Conservation (phyloP, 139 green algal species). For the Tetratostichococcus sp. region DNA sequence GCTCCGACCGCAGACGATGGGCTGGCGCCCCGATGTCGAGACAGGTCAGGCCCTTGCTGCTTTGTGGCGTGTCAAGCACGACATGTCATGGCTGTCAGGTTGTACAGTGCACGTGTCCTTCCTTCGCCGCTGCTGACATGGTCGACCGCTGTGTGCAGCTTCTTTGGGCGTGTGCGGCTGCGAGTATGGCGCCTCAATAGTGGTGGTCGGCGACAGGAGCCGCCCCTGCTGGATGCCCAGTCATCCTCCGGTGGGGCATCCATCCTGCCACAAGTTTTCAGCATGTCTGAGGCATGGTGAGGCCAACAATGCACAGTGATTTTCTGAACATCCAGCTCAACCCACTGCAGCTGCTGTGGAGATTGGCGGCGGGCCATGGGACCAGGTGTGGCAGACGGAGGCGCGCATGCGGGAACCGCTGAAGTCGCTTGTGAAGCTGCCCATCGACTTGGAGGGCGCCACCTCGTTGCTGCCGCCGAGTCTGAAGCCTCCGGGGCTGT, state of each 20-base stretch:
- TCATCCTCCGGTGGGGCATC: slow-evolving; percentile 30
- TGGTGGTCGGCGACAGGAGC: not conserved
- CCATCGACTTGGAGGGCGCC: slow-evolving; percentile 65
- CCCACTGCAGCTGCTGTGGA: slow-evolving; percentile 52
- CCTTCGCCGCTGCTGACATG: too few relatives aligned
- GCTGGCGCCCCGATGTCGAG: slow-evolving; percentile 76
- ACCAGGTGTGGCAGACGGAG: slow-evolving; percentile 58
- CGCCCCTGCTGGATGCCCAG: slow-evolving; percentile 62
- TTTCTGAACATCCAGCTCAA: too few relatives aligned
- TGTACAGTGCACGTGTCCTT: too few relatives aligned
- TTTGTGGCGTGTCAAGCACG: too few relatives aligned
- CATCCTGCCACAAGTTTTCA: too few relatives aligned
- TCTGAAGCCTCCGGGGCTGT: slow-evolving; percentile 66
- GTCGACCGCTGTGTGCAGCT: slow-evolving; percentile 40
- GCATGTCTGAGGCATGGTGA: too few relatives aligned
- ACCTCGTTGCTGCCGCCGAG: slow-evolving; percentile 28
- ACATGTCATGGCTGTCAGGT: too few relatives aligned
- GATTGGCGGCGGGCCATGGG: slow-evolving; percentile 94
- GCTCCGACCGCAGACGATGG: slow-evolving; percentile 79
- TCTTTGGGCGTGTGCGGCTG: slow-evolving; percentile 59
- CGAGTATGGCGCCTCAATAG: slow-evolving; percentile 49
- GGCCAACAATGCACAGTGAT: too few relatives aligned
- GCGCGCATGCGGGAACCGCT: slow-evolving; percentile 82
- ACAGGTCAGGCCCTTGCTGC: too few relatives aligned
- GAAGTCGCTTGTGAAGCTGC: slow-evolving; percentile 61